Evolutionary conservation across 1,284 basidiomycete species (phyloP).

Genomic region (Bjerkandera adusta): DNA sequence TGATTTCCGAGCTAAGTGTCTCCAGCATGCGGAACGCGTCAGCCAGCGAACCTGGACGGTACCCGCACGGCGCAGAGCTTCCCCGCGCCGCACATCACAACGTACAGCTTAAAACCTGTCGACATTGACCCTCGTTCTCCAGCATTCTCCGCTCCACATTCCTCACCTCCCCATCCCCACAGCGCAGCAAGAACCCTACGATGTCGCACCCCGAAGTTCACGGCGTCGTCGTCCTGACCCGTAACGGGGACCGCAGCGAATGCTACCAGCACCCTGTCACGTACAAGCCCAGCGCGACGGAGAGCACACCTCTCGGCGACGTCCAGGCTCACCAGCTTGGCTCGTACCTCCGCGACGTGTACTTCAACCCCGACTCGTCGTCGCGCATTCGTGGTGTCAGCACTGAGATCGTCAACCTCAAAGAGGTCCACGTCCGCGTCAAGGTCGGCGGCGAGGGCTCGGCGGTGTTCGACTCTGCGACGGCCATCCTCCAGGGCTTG

Average conservation of each 20-base stretch:
- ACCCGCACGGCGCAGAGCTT: no score
- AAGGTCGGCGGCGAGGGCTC: slow-evolving; percentile 84
- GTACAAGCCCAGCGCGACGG: slow-evolving; percentile 69
- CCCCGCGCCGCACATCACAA: no score
- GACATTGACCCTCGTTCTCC: no score
- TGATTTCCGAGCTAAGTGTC: no score
- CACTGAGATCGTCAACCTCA: slow-evolving; percentile 66
- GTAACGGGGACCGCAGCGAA: slow-evolving; percentile 79
- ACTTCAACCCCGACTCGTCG: slow-evolving; percentile 62
- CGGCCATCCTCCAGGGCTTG: slow-evolving; percentile 75
- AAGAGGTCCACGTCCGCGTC: slow-evolving; percentile 70
- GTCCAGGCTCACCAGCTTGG: slow-evolving; percentile 79
- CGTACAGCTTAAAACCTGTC: no score
- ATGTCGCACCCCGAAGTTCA: slow-evolving; percentile 64
- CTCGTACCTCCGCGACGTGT: slow-evolving; percentile 60
- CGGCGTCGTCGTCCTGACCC: slow-evolving; percentile 79
- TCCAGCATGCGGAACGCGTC: no score
- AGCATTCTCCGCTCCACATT: not conserved
- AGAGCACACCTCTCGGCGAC: slow-evolving; percentile 83
- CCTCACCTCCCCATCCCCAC: slow-evolving; percentile 16
- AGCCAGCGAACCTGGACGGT: no score
- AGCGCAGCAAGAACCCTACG: slow-evolving; percentile 17
- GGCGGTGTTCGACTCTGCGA: slow-evolving; percentile 81
- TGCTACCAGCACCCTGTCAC: slow-evolving; percentile 70
- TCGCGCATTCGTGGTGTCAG: slow-evolving; percentile 68